phyloP scores from a whole-genome alignment of 2,329 filamentous ascomycete species.

The Pseudocercospora vitis region DNA sequence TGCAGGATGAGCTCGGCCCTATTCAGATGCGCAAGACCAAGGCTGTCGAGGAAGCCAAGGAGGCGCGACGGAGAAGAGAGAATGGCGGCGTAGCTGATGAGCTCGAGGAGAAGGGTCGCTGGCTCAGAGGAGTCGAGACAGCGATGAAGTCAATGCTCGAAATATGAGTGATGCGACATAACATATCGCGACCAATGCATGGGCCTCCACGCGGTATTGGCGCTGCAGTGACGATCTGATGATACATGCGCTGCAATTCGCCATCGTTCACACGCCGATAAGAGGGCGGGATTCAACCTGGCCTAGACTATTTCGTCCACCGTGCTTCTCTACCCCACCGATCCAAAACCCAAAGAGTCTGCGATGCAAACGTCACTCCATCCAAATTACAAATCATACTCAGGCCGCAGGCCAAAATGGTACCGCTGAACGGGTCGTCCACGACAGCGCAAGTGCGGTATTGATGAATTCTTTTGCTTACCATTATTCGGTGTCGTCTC shows the following conservation, averaged over 20 bases:
- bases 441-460: slow-evolving; percentile 1
- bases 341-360: background rate
- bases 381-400: background rate
- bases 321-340: background rate
- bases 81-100: slow-evolving; percentile 68
- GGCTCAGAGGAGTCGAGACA: slow-evolving; percentile 69
- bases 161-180: slow-evolving; percentile 38
- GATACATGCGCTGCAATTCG: slow-evolving; percentile 6
- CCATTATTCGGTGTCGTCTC: slow-evolving; percentile 1
- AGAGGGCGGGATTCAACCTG: background rate
- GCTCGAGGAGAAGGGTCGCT: slow-evolving; percentile 71
- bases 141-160: slow-evolving; percentile 64
- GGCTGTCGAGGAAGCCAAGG: slow-evolving; percentile 66
- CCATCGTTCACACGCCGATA: background rate
- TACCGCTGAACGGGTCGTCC: slow-evolving; percentile 1
- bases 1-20: slow-evolving; percentile 67
- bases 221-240: slow-evolving; percentile 4
- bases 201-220: background rate
- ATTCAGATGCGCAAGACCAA: slow-evolving; percentile 67
- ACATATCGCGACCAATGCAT: background rate
- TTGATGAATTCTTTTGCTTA: slow-evolving; percentile 7
- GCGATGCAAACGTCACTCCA: background rate
- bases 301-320: background rate
- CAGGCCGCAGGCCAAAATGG: background rate
- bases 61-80: slow-evolving; percentile 69